Conservation (phyloP, 331 rosid genomes). For the Quercus lobata region DNA sequence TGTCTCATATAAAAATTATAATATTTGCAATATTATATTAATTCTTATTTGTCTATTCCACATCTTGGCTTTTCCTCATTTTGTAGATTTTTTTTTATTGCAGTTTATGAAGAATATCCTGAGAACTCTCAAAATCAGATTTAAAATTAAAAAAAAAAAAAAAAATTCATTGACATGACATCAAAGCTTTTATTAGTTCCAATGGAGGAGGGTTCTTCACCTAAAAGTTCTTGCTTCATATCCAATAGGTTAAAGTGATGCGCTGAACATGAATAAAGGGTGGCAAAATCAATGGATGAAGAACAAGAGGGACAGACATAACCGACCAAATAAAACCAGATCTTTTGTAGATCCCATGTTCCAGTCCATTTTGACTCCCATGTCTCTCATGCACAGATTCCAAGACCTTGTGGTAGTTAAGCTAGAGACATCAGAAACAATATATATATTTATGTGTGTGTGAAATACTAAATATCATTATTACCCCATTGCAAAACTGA, state of each 20-base stretch:
- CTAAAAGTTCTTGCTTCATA: slow-evolving; percentile 19
- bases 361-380: slow-evolving; percentile 26
- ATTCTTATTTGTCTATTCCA: neutral
- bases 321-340: slow-evolving; percentile 53
- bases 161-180: neutral
- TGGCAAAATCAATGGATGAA: slow-evolving; percentile 50
- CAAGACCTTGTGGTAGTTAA: slow-evolving; percentile 28
- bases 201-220: slow-evolving; percentile 17
- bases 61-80: neutral
- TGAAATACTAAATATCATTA: neutral
- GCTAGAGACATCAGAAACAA: slow-evolving; percentile 16
- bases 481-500: neutral
- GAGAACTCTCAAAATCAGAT: slow-evolving; percentile 17
- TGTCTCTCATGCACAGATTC: slow-evolving; percentile 42
- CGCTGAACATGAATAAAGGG: slow-evolving; percentile 45
- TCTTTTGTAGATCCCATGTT: slow-evolving; percentile 60
- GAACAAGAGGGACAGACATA: slow-evolving; percentile 37
- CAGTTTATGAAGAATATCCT: slow-evolving; percentile 24
- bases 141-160: neutral
- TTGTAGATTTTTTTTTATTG: slow-evolving; percentile 20
- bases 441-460: slow-evolving; percentile 20
- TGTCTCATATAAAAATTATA: slow-evolving; percentile 6
- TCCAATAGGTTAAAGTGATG: slow-evolving; percentile 34
- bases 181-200: slow-evolving; percentile 22
- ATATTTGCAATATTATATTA: neutral